Evolutionary conservation across 2,329 filamentous ascomycete species (phyloP), one percentile per base, ranked within the genome.

Genomic region (Ceratocystis harringtonii): DNA sequence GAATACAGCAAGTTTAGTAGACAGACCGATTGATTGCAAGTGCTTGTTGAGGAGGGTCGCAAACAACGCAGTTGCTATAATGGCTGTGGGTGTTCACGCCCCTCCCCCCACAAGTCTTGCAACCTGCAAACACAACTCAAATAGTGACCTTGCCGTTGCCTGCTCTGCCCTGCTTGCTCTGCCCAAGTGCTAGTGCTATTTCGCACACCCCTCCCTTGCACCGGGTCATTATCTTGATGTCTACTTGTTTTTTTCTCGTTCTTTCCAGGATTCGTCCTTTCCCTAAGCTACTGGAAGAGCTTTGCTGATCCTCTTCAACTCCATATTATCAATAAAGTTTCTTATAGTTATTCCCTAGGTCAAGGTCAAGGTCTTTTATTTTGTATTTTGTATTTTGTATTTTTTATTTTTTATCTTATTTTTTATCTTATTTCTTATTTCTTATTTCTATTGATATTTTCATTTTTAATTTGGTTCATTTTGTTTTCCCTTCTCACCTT

Each of bases 261-360:
- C 52, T 57, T 7, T 5, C 52, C 32, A 15, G 22, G 7, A 25
- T 32, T 17, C 25, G 6, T 62, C 43, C 61, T 30, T 48, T 41
- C 43, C 32, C 41, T 44, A 62, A 19, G 43, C 61, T 30, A 44
- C 61, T 62, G 28, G 61, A 62, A 62, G 61, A 62, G 61, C 61
- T 62, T 62, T 62, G 61, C 61, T 62, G 61, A 62, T 62, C 61
- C 61, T 62, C 61, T 62, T 48, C 41, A 62, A 62, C 32, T 44
- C 45, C 61, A 62, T 48, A 45, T 19, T 48, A 30, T 22, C 61
- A 32, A 62, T 62, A 62, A 30, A 50, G 61, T 62, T 62, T 62
- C 61, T 48, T 62, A 28, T 62, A 62, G 61, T 44, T 55, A 41
- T 41, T 45, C 48, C 44, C 43, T 45, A 50, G 45, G 8, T 7